Evolutionary conservation across 1,284 basidiomycete species (phyloP), one percentile per base, ranked within the genome.

Genomic region (Trichosporon sp.): DNA sequence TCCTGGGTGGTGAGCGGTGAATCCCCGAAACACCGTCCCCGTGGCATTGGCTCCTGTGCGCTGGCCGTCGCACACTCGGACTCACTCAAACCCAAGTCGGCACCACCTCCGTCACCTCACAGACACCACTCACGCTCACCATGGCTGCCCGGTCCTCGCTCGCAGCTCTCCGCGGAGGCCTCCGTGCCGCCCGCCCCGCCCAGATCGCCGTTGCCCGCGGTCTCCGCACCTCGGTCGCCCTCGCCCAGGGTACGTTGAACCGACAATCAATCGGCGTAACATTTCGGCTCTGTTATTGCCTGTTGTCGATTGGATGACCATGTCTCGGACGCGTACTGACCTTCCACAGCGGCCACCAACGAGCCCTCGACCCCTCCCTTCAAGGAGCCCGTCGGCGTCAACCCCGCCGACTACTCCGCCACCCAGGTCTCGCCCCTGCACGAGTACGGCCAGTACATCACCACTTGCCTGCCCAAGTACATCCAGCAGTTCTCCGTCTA

Each of bases 401-500:
- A 97, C 85, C 92, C 91, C 8, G 88, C 92, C 26, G 84, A 91
- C 46, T 88, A 88, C 80, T 90, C 91, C 79, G 89, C 89, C 7
- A 87, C 89, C 77, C 87, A 91, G 65, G 89, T 91, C 31, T 89
- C 91, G 78, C 87, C 89, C 40, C 86, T 96, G 63, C 94, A 97
- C 84, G 89, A 90, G 65, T 97, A 93, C 80, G 94, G 93, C 78
- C 92, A 94, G 73, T 96, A 96, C 85, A 87, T 97, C 78, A 90
- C 88, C 68, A 92, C 95, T 81, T 93, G 91, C 79, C 89, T 98
- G 31, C 94, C 94, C 71, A 97, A 96, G 86, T 96, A 90, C 86
- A 89, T 98, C 80, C 95, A 98, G 85, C 95, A 98, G 85, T 97
- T 96, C 88, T 94, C 92, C n/a, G 92, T 98, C 65, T 90, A 95